phyloP scores from a whole-genome alignment of 192 early-diverging fungal genomes.

The Backusella psychrophila region DNA sequence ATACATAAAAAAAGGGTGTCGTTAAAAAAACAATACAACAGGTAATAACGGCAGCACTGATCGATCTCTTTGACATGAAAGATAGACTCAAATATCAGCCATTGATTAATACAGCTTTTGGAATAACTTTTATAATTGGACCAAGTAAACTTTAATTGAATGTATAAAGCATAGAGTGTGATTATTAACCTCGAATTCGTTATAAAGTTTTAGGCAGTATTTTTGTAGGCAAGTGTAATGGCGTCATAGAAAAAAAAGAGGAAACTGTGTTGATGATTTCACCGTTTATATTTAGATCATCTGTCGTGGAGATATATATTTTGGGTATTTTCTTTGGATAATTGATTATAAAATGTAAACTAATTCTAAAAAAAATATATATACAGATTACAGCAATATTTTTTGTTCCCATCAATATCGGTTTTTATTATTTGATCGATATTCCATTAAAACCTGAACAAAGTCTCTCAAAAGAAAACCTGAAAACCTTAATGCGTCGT shows the following conservation, averaged over 20 bases:
- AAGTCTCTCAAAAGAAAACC: not conserved
- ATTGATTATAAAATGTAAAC: too few species aligned
- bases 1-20: not conserved
- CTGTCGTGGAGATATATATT: not conserved
- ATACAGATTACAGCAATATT: not conserved
- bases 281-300: not conserved
- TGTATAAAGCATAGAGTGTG: not conserved
- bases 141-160: not conserved
- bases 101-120: not conserved
- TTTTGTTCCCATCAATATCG: not conserved
- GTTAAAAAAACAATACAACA: not conserved
- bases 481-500: not conserved
- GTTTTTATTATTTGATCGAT: not conserved
- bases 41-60: not conserved
- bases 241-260: too few species aligned
- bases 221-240: not conserved
- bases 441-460: not conserved
- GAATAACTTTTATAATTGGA: not conserved
- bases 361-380: too few species aligned
- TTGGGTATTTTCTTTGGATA: not conserved
- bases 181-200: not conserved
- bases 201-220: not conserved
- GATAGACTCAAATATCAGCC: not conserved
- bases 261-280: too few species aligned
- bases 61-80: not conserved